Conservation (phyloP, 768 basidiomycete genomes). For the Hypsizygus marmoreus region DNA sequence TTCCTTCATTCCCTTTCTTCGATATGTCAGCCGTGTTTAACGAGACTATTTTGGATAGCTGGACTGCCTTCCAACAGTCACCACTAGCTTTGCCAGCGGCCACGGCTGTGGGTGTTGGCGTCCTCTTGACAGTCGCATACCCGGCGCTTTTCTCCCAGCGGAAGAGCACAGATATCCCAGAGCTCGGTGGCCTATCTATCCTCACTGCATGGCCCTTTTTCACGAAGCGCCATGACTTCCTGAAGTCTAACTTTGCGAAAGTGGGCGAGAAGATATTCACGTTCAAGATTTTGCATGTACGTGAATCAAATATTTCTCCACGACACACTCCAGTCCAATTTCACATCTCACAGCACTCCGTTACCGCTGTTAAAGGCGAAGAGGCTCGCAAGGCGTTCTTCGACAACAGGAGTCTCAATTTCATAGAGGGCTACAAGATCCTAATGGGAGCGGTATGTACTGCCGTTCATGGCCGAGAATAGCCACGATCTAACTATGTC, state of each 20-base stretch:
- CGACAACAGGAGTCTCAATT: constrained; percentile 27
- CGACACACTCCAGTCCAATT: too few species aligned
- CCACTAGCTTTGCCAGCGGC: background rate
- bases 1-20: background rate
- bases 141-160: background rate
- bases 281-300: constrained; percentile 31
- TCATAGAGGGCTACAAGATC: constrained; percentile 35
- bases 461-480: background rate
- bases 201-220: constrained; percentile 35
- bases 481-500: background rate
- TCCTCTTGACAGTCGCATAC: background rate
- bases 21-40: background rate
- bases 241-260: constrained; percentile 23
- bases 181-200: constrained; percentile 27
- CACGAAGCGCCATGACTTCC: constrained; percentile 28
- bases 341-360: constrained; percentile 13
- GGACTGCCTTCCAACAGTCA: constrained; percentile 1
- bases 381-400: constrained; percentile 34
- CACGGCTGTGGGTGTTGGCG: constrained; percentile 1
- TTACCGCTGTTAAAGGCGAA: constrained; percentile 33
- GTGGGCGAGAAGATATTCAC: constrained; percentile 26
- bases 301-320: too few species aligned
- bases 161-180: constrained; percentile 7
- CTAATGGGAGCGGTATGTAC: constrained; percentile 31
- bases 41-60: constrained; percentile 1